These are phyloP conservation scores for Trametes cinnabarina DNA, from an alignment of 768 basidiomycete genomes.

Conservation along the genomic window DNA sequence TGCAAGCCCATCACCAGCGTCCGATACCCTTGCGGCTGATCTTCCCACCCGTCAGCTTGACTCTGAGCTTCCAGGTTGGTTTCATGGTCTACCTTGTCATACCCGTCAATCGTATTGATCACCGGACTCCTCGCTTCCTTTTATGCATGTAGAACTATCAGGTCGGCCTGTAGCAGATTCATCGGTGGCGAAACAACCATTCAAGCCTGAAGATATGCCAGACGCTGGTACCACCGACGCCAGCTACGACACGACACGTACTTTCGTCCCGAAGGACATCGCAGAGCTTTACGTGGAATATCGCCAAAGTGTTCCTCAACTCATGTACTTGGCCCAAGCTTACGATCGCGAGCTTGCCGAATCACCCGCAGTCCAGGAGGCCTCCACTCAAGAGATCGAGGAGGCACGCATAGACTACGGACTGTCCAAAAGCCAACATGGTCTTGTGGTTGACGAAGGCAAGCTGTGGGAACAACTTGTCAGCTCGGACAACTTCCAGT, in stretches of 20 bases:
- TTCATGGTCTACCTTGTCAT: too few relatives aligned
- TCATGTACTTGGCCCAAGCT: slow-evolving; percentile 13
- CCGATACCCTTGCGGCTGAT: too few relatives aligned
- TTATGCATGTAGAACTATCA: too few relatives aligned
- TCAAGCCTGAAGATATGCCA: too few relatives aligned
- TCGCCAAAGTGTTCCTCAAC: slow-evolving; percentile 22
- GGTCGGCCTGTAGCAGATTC: too few relatives aligned
- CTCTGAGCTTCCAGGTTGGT: too few relatives aligned
- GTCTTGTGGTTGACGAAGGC: slow-evolving; percentile 60
- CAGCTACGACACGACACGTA: background rate
- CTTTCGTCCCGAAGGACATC: slow-evolving; percentile 21
- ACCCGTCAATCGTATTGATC: too few relatives aligned
- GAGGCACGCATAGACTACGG: slow-evolving; percentile 43
- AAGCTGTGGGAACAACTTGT: slow-evolving; percentile 53
- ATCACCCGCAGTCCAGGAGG: background rate
- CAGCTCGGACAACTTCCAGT: slow-evolving; percentile 19
- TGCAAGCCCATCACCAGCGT: too few relatives aligned
- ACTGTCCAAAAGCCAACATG: slow-evolving; percentile 62
- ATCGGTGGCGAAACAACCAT: too few relatives aligned
- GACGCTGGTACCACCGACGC: too few relatives aligned
- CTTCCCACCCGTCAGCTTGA: too few relatives aligned
- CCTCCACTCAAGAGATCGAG: slow-evolving; percentile 23
- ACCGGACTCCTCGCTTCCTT: too few relatives aligned
- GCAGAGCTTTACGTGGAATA: slow-evolving; percentile 41
- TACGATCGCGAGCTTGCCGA: background rate